Base-by-base conservation (phyloP, 1,139 yeast genomes). In the Sporopachydermia cereana region DNA sequence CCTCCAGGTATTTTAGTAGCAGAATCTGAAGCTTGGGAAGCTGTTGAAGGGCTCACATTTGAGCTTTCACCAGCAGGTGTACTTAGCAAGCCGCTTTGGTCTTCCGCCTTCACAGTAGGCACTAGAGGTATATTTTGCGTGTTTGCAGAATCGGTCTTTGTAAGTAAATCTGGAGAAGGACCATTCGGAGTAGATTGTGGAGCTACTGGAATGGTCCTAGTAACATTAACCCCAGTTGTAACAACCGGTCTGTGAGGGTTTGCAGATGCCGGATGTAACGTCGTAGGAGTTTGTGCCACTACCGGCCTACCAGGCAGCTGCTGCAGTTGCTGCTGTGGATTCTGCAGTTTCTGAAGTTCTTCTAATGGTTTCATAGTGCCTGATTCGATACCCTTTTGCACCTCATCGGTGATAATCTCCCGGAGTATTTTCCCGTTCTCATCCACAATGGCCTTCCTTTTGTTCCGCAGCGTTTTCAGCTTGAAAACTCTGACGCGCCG, bases 381-480 rank as follows among this genome's bases (percentile, higher is more conserved):
- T 44, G 36, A 42, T 46, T 51, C 54, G 46, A 44, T 51, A 43
- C 48, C 52, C 49, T 45, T 51, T 46, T 42, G 49, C 47, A 54
- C 54, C 47, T 53, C 55, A 48, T 54, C 58, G 22, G 7, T 44
- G 22, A 18, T 24, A 17, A 36, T 41, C 22, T 36, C 47, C 4
- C 17, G 41, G 21, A 12, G 21, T 42, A 24, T 30, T 9, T 31
- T 31, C 29, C 45, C 4, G 29, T 42, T 5, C 46, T 61, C 60
- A 43, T 60, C 50, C 52, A 61, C 58, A 53, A 61, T 60, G 58
- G 64, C 60, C 54, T 59, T 60, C 56, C 57, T 62, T 61, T 59
- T 63, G 51, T 50, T 41, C 22, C 41, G 57, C 61, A 48, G 62
- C 64, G 42, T 60, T 65, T 36, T 56, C 57, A 39, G 58, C 61